A percentile compares a stretch with the other conserved stretches of the same genome.
phyloP scores from a whole-genome alignment of 768 basidiomycete genomes.

The Scleroderma citrinum region DNA sequence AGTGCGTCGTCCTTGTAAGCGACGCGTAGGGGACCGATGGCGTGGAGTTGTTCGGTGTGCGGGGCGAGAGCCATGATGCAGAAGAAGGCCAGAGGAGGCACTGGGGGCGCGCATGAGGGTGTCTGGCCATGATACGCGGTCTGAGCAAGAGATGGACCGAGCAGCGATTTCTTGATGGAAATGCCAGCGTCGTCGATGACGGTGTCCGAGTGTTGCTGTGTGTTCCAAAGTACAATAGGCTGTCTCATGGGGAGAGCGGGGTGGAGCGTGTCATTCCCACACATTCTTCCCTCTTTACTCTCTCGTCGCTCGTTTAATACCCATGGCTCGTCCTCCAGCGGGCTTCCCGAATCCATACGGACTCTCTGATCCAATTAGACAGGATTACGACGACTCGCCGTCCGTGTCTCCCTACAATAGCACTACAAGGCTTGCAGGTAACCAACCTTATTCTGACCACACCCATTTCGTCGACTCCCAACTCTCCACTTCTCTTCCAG shows the following conservation, averaged over 20 bases:
- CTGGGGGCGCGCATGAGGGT: constrained; percentile 3
- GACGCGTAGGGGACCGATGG: constrained; percentile 30
- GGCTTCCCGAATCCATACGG: constrained; percentile 21
- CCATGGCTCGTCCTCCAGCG: constrained; percentile 28
- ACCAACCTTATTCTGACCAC: constrained; percentile 30
- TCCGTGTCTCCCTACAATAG: constrained; percentile 53
- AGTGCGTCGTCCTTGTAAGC: constrained; percentile 35
- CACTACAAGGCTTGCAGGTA: constrained; percentile 49
- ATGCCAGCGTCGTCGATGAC: constrained; percentile 14
- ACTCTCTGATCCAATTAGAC: constrained; percentile 27
- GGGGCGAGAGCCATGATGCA: constrained; percentile 42
- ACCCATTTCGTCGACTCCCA: constrained; percentile 9
- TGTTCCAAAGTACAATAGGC: constrained; percentile 10
- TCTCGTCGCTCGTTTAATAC: constrained; percentile 17
- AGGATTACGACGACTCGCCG: constrained; percentile 46
- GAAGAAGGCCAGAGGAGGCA: constrained; percentile 50
- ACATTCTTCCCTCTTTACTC: background rate
- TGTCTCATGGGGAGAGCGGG: too few species aligned
- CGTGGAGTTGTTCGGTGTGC: constrained; percentile 41
- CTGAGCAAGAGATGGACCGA: constrained; percentile 2
- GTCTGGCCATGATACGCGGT: background rate
- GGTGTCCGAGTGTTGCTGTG: constrained; percentile 2
- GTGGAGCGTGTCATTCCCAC: constrained; percentile 6
- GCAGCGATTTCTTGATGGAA: constrained; percentile 9
- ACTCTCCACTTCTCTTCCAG: constrained; percentile 5